A percentile compares a stretch with the other conserved stretches of the same genome.
These are phyloP conservation scores for Fusarium napiforme DNA, from an alignment of 2,329 filamentous ascomycete species.

Conservation along the genomic window DNA sequence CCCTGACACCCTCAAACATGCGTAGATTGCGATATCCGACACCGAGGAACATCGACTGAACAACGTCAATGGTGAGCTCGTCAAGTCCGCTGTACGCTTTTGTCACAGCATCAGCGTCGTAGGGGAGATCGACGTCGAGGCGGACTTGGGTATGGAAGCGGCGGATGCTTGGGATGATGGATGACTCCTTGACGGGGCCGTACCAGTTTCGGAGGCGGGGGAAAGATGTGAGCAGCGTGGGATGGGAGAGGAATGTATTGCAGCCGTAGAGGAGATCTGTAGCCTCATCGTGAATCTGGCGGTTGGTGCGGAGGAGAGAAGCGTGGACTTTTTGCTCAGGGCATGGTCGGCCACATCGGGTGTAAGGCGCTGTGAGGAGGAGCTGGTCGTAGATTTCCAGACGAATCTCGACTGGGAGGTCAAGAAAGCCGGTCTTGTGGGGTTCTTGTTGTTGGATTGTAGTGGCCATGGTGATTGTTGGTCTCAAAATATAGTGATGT, in stretches of 20 bases:
- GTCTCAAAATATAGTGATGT: background rate
- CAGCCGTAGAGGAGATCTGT: slow-evolving; percentile 54
- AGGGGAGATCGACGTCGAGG: slow-evolving; percentile 54
- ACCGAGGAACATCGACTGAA: slow-evolving; percentile 53
- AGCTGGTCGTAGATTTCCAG: slow-evolving; percentile 59
- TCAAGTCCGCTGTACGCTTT: slow-evolving; percentile 52
- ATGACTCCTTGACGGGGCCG: slow-evolving; percentile 46
- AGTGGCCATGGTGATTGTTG: slow-evolving; percentile 36
- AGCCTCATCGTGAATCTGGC: slow-evolving; percentile 56
- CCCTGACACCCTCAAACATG: slow-evolving; percentile 56
- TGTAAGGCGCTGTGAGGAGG: slow-evolving; percentile 50
- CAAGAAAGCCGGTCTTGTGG: slow-evolving; percentile 49
- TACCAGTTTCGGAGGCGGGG: slow-evolving; percentile 53
- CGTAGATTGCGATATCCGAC: slow-evolving; percentile 52
- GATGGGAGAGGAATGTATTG: slow-evolving; percentile 59
- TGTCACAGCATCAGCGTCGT: slow-evolving; percentile 45
- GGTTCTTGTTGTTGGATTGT: slow-evolving; percentile 30
- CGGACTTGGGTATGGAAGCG: slow-evolving; percentile 54
- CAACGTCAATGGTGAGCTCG: slow-evolving; percentile 54
- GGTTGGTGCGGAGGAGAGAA: slow-evolving; percentile 54
- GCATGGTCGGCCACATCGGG: slow-evolving; percentile 33
- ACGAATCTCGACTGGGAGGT: slow-evolving; percentile 58
- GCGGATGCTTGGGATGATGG: slow-evolving; percentile 49
- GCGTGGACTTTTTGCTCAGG: slow-evolving; percentile 47
- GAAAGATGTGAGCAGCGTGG: slow-evolving; percentile 53